Evolutionary conservation across 495 filamentous ascomycete species (phyloP).

Genomic region (Lepidopterella palustris): DNA sequence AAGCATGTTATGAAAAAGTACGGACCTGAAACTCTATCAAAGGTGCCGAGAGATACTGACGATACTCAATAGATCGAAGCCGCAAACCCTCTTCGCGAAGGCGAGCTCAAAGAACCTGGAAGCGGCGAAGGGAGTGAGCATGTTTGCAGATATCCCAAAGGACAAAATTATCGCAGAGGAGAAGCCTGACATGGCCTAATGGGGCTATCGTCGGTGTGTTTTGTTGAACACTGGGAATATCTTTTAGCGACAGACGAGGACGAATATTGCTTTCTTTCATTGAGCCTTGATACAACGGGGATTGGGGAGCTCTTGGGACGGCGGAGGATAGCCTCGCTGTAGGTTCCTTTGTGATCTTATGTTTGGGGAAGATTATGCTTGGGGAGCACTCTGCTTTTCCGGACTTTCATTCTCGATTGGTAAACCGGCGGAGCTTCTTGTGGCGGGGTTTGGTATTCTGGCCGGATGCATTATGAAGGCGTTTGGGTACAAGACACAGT

Average conservation of each 20-base stretch:
- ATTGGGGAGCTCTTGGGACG: no score
- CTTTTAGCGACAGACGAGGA: no score
- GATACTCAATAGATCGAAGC: slow-evolving; percentile 17
- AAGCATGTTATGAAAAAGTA: slow-evolving; percentile 62
- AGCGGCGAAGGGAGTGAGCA: slow-evolving; percentile 15
- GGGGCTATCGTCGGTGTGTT: neutral
- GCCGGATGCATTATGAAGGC: neutral
- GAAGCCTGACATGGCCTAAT: neutral
- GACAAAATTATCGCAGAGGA: slow-evolving; percentile 2
- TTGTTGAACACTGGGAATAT: neutral
- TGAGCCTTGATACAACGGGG: no score
- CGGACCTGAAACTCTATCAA: no score
- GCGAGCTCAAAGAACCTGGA: slow-evolving; percentile 29
- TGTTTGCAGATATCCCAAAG: slow-evolving; percentile 28
- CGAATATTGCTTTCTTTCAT: no score
- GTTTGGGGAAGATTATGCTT: no score
- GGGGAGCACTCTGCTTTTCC: neutral
- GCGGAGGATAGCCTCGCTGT: no score
- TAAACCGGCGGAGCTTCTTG: neutral
- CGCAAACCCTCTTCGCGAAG: slow-evolving; percentile 30
- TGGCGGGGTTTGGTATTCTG: neutral
- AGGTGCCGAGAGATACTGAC: no score
- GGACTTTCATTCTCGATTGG: neutral
- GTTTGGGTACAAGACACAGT: neutral
- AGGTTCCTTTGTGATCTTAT: no score